phyloP scores from a whole-genome alignment of 106 monocot genomes.

The Dendrobium huoshanense region DNA sequence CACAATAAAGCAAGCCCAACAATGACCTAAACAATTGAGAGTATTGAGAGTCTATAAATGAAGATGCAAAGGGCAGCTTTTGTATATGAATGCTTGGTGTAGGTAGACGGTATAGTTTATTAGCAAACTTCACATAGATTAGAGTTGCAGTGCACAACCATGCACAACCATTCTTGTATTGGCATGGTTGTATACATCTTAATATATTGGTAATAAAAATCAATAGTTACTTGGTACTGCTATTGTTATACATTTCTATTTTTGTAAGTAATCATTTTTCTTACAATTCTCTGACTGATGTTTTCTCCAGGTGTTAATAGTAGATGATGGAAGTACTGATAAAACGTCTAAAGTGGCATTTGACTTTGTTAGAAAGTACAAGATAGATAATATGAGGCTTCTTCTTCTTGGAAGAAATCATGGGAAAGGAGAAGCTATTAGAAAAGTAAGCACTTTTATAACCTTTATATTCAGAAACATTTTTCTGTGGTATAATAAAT shows the following conservation, averaged over 20 bases:
- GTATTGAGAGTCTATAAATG: neutral
- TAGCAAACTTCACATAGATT: neutral
- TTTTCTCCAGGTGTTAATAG: slow-evolving; percentile 64
- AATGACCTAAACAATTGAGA: neutral
- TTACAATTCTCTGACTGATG: neutral
- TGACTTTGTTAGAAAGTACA: slow-evolving; percentile 82
- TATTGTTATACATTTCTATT: neutral
- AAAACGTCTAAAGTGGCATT: slow-evolving; percentile 84
- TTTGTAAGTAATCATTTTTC: neutral
- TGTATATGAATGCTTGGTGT: neutral
- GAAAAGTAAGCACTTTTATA: slow-evolving; percentile 52
- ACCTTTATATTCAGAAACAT: neutral
- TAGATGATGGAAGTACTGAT: slow-evolving; percentile 97
- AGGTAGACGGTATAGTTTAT: neutral
- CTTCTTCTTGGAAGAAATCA: slow-evolving; percentile 88
- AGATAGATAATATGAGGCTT: slow-evolving; percentile 81
- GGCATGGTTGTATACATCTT: neutral
- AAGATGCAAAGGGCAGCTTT: neutral
- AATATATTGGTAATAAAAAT: neutral
- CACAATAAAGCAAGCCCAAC: neutral
- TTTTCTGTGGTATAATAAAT: neutral
- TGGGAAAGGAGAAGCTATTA: slow-evolving; percentile 98
- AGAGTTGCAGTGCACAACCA: neutral
- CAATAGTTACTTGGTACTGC: neutral
- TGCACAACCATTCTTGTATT: neutral